Base-by-base conservation (phyloP, 306 rosid species). In the Vigna mungo region DNA sequence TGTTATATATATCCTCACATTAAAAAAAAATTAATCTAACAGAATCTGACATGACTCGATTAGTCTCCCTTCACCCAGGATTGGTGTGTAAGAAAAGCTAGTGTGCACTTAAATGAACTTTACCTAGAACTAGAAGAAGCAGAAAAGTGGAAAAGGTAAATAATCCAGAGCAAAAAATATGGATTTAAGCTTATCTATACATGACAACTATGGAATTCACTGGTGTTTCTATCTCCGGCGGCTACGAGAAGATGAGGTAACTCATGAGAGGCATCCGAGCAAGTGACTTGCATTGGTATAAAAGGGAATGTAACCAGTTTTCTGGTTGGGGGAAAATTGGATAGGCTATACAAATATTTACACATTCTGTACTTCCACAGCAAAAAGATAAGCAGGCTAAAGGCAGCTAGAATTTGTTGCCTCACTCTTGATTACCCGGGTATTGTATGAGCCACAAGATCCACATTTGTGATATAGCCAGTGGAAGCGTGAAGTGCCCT, bases 401-500 rank as follows among this genome's bases (percentile, higher is more conserved):
- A 86, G 80, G 87, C 98, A 92, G 71, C 72, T 87, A 6, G 83
- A 59, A 81, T 79, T 63, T 75, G 90, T 17, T 30, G 83, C 65
- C 84, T 91, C 96, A 1, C 54, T 84, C 85, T 83, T 92, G 94
- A 96, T 96, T 79, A 96, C 99, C 36, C 97, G 88, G 74, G 97
- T 91, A 55, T 96, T 96, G 83, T 96, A 96, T 13, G 99, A 96
- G 37, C 99, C 94, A 67, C 99, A 96, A 82, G 5, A 80, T 74
- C 86, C 92, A 52, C 99, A 96, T 85, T 96, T 96, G 75, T 91
- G 99, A 81, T 92, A 96, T 53, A 96, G 48, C 99, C 99, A 96
- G 86, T 96, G 99, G 87, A 96, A 96, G 36, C 88, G 87, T 21
- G 98, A 81, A 13, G 80, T 68, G 59, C 97, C 97, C 86, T 88